Evolutionary conservation across 257 asterid genomes (phyloP), one percentile per base, ranked within the genome.

Genomic region (Nicotiana sylvestris): DNA sequence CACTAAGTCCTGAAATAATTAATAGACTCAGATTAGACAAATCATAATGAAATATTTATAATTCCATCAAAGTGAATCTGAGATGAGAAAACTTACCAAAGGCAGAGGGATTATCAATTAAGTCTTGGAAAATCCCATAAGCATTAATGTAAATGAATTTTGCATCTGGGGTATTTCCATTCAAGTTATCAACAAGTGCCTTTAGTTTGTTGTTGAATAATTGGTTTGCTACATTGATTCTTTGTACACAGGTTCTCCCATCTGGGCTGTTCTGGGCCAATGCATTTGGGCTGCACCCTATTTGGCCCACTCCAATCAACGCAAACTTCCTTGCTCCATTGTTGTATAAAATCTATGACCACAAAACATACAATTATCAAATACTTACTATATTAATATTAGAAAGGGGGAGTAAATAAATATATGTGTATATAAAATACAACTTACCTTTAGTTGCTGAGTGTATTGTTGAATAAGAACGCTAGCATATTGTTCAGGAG

Each of bases 391-490:
- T 32, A 32, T 32, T 32, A 32, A 32, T 32, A 2, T 32, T 32
- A 2, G 35, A 21, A 21, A 43, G 11, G 18, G 57, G 58, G 58
- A 53, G 58, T 53, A 3, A 4, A 53, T 53, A 12, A 3, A 12
- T 9, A 51, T 6, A 10, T 21, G 21, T 21, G 21, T 21, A 21
- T 21, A 21, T 21, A 21, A 21, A 21, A 21, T 21, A 21, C 21
- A 21, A 21, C 21, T 21, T 21, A 89, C 93, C 88, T 66, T 85
- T 27, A 91, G 30, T 57, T 89, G 90, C 21, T 76, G 69, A 12
- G 90, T 72, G 37, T 91, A 92, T 17, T 88, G 90, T 77, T 87
- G 94, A 67, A 90, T 92, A 37, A 92, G 87, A 49, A 78, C 77
- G 16, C 17, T 74, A 80, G 93, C 92, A 68, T 83, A 92, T 80